Evolutionary conservation across 2,329 filamentous ascomycete genomes (phyloP).

Genomic region (Cercospora sp.): DNA sequence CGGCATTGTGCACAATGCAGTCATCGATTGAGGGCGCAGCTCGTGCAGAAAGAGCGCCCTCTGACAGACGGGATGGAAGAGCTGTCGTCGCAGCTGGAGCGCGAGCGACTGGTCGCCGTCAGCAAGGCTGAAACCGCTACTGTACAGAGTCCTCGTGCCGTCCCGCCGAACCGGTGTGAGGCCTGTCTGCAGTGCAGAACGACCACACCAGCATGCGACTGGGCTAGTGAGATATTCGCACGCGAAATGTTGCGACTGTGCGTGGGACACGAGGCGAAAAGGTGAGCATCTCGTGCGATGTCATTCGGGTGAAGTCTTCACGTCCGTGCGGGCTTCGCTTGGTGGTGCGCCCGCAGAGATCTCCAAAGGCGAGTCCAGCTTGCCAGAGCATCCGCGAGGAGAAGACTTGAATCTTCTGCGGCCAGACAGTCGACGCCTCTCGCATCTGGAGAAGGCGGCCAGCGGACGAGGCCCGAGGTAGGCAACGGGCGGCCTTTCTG

Average conservation of each 20-base stretch:
- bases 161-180: constrained; percentile 9
- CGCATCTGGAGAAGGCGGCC: not conserved
- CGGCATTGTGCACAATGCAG: constrained; percentile 1
- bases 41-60: not conserved
- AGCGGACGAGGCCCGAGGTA: not conserved
- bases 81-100: not conserved
- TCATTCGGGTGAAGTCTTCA: not conserved
- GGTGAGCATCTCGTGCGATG: not conserved
- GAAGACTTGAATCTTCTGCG: not conserved
- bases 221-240: not conserved
- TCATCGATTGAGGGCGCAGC: constrained; percentile 7
- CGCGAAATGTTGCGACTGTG: not conserved
- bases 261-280: not conserved
- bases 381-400: not conserved
- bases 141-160: not conserved
- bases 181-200: not conserved
- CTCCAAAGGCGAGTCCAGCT: not conserved
- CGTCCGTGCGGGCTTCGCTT: not conserved
- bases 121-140: constrained; percentile 9
- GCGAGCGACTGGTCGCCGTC: constrained; percentile 7
- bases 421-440: not conserved
- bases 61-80: not conserved
- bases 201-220: not conserved
- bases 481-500: constrained; percentile 2
- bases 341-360: not conserved